phyloP scores from a whole-genome alignment of 768 basidiomycete species.

The Boletus fagicola region DNA sequence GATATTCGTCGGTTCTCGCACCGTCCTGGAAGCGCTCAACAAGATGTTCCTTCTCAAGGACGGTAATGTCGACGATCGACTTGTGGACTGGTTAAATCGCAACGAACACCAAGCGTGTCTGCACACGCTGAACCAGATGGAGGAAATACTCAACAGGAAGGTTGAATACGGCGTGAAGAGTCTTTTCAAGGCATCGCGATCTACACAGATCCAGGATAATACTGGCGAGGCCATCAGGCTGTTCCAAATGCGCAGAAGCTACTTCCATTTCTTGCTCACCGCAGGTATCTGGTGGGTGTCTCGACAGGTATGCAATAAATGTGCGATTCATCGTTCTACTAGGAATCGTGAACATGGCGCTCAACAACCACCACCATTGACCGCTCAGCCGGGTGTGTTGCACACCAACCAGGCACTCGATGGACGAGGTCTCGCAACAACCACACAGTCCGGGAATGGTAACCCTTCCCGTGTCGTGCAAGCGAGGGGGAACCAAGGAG shows the following conservation, averaged over 20 bases:
- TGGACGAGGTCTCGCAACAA: not conserved
- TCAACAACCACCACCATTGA: too few species aligned
- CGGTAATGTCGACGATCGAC: constrained; percentile 1
- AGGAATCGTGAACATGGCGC: constrained; percentile 1
- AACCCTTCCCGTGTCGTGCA: too few species aligned
- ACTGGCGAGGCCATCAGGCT: constrained; percentile 5
- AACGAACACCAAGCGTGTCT: constrained; percentile 5
- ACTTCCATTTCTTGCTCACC: constrained; percentile 8
- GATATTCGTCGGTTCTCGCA: too few species aligned
- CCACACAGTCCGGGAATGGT: too few species aligned
- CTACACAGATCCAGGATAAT: too few species aligned
- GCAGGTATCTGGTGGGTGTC: constrained; percentile 1
- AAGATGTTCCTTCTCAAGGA: not conserved
- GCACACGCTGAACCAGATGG: not conserved
- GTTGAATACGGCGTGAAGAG: not conserved
- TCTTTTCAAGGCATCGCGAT: not conserved
- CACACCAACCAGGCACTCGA: too few species aligned
- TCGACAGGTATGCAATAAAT: not conserved
- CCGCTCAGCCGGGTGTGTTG: too few species aligned
- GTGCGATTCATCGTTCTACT: not conserved
- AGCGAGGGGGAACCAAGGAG: not conserved
- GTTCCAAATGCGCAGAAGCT: not conserved
- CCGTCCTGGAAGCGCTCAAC: not conserved
- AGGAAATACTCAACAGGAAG: not conserved
- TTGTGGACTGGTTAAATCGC: constrained; percentile 4